phyloP scores from a whole-genome alignment of 164 flowering plant genomes.

The Chimonanthus praecox region DNA sequence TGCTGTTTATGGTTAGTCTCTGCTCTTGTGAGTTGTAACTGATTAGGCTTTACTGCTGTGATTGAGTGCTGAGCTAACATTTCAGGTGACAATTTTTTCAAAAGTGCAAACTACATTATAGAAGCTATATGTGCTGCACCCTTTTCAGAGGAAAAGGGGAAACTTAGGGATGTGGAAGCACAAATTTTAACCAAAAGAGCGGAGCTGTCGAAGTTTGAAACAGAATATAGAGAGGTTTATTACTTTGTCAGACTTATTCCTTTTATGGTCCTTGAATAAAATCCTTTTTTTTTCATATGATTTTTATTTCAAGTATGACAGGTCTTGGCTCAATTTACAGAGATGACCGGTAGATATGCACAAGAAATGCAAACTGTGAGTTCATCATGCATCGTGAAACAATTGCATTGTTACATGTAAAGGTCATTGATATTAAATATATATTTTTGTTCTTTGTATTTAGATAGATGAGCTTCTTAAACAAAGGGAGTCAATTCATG shows the following conservation, averaged over 20 bases:
- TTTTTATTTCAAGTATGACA: constrained; percentile 19
- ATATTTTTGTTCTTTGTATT: neutral
- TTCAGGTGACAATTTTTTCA: constrained; percentile 95
- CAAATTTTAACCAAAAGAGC: constrained; percentile 84
- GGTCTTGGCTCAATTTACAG: constrained; percentile 95
- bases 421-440: too few species aligned
- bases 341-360: constrained; percentile 80
- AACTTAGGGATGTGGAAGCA: constrained; percentile 83
- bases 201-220: constrained; percentile 91
- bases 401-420: too few species aligned
- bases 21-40: neutral
- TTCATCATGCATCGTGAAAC: too few species aligned
- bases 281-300: neutral
- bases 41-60: neutral
- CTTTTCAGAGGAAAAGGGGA: constrained; percentile 69
- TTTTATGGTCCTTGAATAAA: neutral
- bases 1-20: constrained; percentile 42
- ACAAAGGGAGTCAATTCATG: constrained; percentile 72
- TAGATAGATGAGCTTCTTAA: constrained; percentile 91
- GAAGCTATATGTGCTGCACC: constrained; percentile 92
- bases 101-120: constrained; percentile 84
- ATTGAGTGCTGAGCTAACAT: constrained; percentile 6
- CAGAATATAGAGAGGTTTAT: constrained; percentile 78
- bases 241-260: neutral
- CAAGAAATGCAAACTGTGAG: constrained; percentile 91